Conservation (phyloP, 2,329 filamentous ascomycete species). For the Rachicladosporium sp. region DNA sequence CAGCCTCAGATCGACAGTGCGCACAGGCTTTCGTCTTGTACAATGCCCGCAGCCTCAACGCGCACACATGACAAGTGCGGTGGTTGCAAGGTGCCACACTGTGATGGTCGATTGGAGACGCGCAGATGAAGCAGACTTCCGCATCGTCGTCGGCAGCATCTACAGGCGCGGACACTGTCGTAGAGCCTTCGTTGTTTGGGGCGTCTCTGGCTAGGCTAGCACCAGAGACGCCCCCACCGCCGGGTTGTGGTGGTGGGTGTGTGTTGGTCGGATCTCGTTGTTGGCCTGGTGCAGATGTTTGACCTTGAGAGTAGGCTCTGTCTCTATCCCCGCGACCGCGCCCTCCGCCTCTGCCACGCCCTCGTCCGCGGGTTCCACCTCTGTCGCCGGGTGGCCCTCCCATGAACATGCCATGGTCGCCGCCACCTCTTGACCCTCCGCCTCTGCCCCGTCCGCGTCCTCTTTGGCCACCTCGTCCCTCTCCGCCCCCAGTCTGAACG, state of each 20-base stretch:
- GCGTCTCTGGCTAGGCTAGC: slow-evolving; percentile 37
- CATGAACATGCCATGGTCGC: neutral
- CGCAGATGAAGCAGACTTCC: slow-evolving; percentile 96
- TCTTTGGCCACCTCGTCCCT: neutral
- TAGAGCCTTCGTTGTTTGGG: slow-evolving; percentile 17
- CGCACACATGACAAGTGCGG: slow-evolving; percentile 91
- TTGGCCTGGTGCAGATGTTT: slow-evolving; percentile 11
- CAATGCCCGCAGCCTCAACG: slow-evolving; percentile 75
- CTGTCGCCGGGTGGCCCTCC: slow-evolving; percentile 6
- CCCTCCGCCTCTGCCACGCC: slow-evolving; percentile 19
- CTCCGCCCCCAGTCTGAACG: no score
- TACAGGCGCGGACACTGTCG: no score
- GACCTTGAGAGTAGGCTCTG: slow-evolving; percentile 17
- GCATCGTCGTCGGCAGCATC: slow-evolving; percentile 29
- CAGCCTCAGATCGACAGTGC: slow-evolving; percentile 74
- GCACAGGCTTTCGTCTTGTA: slow-evolving; percentile 96
- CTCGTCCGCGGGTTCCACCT: slow-evolving; percentile 10
- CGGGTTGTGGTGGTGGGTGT: slow-evolving; percentile 27
- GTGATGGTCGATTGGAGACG: slow-evolving; percentile 75
- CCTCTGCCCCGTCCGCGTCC: slow-evolving; percentile 12
- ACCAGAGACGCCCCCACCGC: slow-evolving; percentile 30
- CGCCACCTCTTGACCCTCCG: slow-evolving; percentile 9
- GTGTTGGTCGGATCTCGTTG: slow-evolving; percentile 6
- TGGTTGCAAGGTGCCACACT: slow-evolving; percentile 92
- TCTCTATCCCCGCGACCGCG: slow-evolving; percentile 26